phyloP scores from a whole-genome alignment of 306 rosid species.

The Pueraria montana region DNA sequence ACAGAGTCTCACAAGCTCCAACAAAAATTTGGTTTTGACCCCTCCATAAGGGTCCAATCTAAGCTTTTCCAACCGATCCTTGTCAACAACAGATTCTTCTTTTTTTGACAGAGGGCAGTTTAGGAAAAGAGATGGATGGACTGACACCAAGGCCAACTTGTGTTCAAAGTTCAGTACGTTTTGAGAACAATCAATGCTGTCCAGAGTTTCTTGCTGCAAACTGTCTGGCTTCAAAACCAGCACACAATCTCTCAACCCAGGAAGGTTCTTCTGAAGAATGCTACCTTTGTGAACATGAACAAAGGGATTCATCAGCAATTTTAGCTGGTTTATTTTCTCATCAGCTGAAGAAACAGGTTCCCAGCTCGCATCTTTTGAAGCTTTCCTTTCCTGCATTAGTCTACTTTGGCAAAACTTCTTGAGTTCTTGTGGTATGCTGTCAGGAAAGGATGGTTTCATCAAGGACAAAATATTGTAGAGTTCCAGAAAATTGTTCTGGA shows the following conservation, averaged over 20 bases:
- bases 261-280: constrained; percentile 54
- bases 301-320: constrained; percentile 50
- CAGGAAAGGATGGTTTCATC: constrained; percentile 50
- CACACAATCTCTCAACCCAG: constrained; percentile 54
- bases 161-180: constrained; percentile 23
- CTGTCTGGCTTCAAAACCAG: constrained; percentile 45
- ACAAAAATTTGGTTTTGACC: constrained; percentile 51
- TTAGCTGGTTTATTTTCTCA: constrained; percentile 41
- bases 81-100: constrained; percentile 44
- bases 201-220: constrained; percentile 46
- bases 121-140: constrained; percentile 58
- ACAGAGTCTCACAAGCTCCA: constrained; percentile 50
- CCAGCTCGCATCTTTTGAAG: not conserved
- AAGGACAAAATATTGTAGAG: constrained; percentile 48
- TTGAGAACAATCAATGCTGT: constrained; percentile 31
- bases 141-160: constrained; percentile 46
- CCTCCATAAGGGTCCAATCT: constrained; percentile 42
- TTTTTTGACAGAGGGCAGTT: not conserved
- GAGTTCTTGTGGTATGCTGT: constrained; percentile 29
- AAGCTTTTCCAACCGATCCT: constrained; percentile 16
- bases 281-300: constrained; percentile 56
- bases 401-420: constrained; percentile 52
- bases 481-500: constrained; percentile 56
- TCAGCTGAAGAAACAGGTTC: constrained; percentile 12
- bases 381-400: not conserved